These are phyloP conservation scores for Sporothrix curviconia DNA, from an alignment of 2,329 filamentous ascomycete species.

Conservation along the genomic window DNA sequence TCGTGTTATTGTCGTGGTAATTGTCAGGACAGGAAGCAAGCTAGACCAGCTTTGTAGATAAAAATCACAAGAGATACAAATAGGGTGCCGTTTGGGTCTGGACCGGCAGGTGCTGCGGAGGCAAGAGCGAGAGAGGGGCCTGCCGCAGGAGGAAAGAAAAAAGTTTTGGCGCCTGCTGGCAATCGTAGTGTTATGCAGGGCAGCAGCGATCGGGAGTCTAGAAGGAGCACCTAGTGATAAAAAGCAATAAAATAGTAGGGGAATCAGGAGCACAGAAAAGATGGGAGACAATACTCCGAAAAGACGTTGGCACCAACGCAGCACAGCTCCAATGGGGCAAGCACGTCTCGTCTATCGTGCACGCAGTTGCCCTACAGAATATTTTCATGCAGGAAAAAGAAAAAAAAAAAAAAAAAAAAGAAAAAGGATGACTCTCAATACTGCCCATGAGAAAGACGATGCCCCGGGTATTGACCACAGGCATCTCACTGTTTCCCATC, in stretches of 20 bases:
- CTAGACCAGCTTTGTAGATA: conserved; percentile 6
- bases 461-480: too few species aligned
- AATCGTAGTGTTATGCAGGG: background rate
- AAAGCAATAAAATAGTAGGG: background rate
- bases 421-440: too few species aligned
- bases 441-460: too few species aligned
- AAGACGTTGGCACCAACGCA: too few species aligned
- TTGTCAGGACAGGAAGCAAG: background rate
- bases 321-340: too few species aligned
- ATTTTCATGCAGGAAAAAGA: too few species aligned
- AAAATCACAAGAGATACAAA: background rate
- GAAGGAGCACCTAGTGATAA: background rate
- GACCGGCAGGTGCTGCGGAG: background rate
- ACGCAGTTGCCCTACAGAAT: too few species aligned
- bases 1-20: background rate
- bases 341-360: too few species aligned
- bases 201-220: background rate
- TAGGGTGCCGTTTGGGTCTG: background rate
- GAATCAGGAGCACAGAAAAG: background rate
- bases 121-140: background rate
- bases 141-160: too few species aligned
- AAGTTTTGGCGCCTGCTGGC: background rate
- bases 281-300: too few species aligned
- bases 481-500: too few species aligned
- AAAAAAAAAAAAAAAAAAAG: too few species aligned